These are phyloP conservation scores for Apiotrichum montevideense DNA, from an alignment of 1,284 basidiomycete genomes.

Conservation along the genomic window DNA sequence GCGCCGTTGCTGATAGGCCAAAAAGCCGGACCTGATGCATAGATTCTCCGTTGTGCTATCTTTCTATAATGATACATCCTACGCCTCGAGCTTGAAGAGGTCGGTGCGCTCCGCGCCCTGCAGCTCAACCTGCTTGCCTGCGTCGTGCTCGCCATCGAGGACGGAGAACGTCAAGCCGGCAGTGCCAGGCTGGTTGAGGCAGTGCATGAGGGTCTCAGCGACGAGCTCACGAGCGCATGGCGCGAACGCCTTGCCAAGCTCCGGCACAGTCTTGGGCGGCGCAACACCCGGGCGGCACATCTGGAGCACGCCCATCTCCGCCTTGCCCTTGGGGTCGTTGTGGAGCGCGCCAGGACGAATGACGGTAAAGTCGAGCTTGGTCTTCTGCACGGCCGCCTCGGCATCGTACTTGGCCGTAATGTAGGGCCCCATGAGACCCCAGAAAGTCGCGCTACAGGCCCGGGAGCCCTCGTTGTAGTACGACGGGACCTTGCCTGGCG, in stretches of 20 bases:
- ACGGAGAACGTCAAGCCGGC: neutral
- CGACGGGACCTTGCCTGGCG: neutral
- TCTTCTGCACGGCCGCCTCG: neutral
- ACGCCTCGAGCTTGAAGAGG: neutral
- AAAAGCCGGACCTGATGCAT: no score
- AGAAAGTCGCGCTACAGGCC: neutral
- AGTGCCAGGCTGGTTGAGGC: neutral
- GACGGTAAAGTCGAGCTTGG: neutral
- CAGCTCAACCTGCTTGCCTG: neutral
- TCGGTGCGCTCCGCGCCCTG: neutral
- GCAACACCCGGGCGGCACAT: neutral
- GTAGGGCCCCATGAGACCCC: neutral
- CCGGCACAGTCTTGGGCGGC: neutral
- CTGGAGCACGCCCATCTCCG: slow-evolving; percentile 1
- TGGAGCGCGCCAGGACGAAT: neutral
- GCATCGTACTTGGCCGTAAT: neutral
- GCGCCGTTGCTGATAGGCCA: no score
- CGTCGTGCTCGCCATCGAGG: neutral
- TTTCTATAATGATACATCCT: neutral
- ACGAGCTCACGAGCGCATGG: slow-evolving; percentile 1
- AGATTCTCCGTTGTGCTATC: no score
- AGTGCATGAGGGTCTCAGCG: neutral
- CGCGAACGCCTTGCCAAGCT: neutral
- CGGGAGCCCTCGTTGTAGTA: neutral
- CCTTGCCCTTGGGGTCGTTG: neutral